Percentiles rank a stretch among this genome's conserved stretches.
These are phyloP conservation scores for Aureoboletus auriporus DNA, from an alignment of 768 basidiomycete genomes.

Conservation along the genomic window DNA sequence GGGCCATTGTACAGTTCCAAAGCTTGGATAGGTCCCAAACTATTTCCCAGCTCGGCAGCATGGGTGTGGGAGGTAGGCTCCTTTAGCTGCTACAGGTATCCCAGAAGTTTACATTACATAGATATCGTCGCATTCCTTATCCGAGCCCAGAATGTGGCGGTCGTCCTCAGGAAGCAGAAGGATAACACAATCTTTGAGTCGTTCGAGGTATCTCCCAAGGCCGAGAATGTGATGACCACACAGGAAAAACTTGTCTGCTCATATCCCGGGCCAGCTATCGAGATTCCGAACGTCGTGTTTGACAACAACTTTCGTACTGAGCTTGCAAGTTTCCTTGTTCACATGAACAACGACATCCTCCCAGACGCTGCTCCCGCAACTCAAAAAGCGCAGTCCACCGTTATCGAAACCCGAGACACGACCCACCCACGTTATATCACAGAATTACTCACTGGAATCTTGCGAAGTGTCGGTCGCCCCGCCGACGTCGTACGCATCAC, in stretches of 20 bases:
- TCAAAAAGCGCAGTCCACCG: slow-evolving; percentile 31
- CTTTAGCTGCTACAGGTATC: neutral
- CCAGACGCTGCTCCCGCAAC: slow-evolving; percentile 33
- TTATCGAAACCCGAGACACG: slow-evolving; percentile 37
- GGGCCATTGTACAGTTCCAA: neutral
- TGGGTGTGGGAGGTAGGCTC: slow-evolving; percentile 18
- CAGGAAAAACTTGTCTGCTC: slow-evolving; percentile 42
- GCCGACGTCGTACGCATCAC: slow-evolving; percentile 26
- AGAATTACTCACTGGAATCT: slow-evolving; percentile 40
- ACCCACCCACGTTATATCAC: slow-evolving; percentile 43
- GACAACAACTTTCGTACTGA: slow-evolving; percentile 31
- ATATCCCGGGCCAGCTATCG: slow-evolving; percentile 44
- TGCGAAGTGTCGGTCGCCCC: slow-evolving; percentile 34
- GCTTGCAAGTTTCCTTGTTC: slow-evolving; percentile 35
- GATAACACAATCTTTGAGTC: slow-evolving; percentile 35
- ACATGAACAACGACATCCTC: slow-evolving; percentile 26
- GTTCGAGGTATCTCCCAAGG: slow-evolving; percentile 42
- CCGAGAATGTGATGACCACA: slow-evolving; percentile 32
- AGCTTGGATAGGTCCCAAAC: slow-evolving; percentile 2
- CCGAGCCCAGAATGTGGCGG: slow-evolving; percentile 45
- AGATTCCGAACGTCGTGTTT: slow-evolving; percentile 28
- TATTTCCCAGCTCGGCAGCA: slow-evolving; percentile 13
- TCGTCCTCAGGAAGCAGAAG: slow-evolving; percentile 34
- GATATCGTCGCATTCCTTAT: slow-evolving; percentile 38
- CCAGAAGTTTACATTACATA: slow-evolving; percentile 10